Evolutionary conservation across 2,329 filamentous ascomycete genomes (phyloP).

Genomic region (Alternaria atra): DNA sequence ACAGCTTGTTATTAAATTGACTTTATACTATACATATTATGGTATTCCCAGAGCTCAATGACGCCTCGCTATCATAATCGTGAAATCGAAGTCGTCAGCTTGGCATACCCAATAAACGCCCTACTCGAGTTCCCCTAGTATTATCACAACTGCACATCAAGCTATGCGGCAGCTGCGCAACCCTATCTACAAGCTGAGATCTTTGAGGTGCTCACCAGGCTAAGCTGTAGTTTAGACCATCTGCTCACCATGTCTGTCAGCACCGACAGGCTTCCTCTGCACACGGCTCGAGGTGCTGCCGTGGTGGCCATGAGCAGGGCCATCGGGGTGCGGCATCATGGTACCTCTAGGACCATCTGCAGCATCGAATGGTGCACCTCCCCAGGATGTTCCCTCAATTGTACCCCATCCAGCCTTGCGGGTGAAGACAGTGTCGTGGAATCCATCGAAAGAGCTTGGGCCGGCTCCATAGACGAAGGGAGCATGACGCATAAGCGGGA

Average conservation of each 20-base stretch:
- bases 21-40: background rate
- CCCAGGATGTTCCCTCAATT: conserved; percentile 50
- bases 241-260: conserved; percentile 19
- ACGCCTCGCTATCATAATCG: conserved; percentile 1
- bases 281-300: conserved; percentile 31
- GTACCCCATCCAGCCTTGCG: conserved; percentile 68
- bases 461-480: conserved; percentile 63
- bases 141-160: background rate
- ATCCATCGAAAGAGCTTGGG: conserved; percentile 52
- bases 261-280: conserved; percentile 43
- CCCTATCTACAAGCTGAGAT: background rate
- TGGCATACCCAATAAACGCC: background rate
- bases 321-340: conserved; percentile 41
- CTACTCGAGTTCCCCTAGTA: background rate
- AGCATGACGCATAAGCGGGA: conserved; percentile 68
- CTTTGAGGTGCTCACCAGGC: background rate
- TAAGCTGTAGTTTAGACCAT: conserved; percentile 11
- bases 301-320: conserved; percentile 34
- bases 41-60: background rate
- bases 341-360: conserved; percentile 48
- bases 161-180: background rate
- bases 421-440: conserved; percentile 66
- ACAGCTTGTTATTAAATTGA: background rate
- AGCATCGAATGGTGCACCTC: conserved; percentile 56
- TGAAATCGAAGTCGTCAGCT: background rate